phyloP scores from a whole-genome alignment of 306 rosid species.

The Malus sylvestris region DNA sequence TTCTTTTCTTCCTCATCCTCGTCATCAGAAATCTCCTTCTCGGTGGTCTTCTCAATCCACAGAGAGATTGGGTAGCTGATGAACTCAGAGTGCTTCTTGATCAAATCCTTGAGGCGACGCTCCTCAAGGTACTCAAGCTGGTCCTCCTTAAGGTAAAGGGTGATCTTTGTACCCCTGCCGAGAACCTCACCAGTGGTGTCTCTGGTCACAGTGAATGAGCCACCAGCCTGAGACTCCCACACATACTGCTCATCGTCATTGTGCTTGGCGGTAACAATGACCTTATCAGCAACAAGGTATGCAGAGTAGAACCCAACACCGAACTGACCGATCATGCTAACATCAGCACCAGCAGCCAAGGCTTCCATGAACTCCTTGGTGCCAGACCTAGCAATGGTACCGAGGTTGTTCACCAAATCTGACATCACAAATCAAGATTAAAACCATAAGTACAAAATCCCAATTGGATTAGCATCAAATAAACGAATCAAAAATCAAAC shows the following conservation, averaged over 20 bases:
- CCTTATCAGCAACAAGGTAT: constrained; percentile 87
- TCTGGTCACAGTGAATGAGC: constrained; percentile 85
- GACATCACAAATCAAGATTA: background rate
- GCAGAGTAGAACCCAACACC: constrained; percentile 99
- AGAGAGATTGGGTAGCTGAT: constrained; percentile 96
- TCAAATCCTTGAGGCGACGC: constrained; percentile 75
- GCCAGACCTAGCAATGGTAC: constrained; percentile 97
- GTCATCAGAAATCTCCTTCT: constrained; percentile 89
- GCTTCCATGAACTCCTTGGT: constrained; percentile 99
- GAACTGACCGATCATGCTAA: constrained; percentile 95
- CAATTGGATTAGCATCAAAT: background rate
- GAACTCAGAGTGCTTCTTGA: constrained; percentile 92
- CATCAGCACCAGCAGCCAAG: constrained; percentile 95
- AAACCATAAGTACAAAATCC: background rate
- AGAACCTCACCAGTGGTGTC: constrained; percentile 70
- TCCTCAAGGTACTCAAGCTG: constrained; percentile 95
- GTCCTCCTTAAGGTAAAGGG: constrained; percentile 77
- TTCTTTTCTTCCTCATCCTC: constrained; percentile 93
- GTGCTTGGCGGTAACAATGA: constrained; percentile 78
- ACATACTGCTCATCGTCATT: constrained; percentile 93
- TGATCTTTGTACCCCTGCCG: constrained; percentile 86
- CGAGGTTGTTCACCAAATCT: constrained; percentile 95
- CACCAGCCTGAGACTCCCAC: constrained; percentile 98
- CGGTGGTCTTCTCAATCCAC: constrained; percentile 84
- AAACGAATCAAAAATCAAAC: background rate